Percentiles rank a stretch among this genome's conserved stretches.
Conservation (phyloP, 2,329 filamentous ascomycete genomes). For the Trematosphaeria pertusa region DNA sequence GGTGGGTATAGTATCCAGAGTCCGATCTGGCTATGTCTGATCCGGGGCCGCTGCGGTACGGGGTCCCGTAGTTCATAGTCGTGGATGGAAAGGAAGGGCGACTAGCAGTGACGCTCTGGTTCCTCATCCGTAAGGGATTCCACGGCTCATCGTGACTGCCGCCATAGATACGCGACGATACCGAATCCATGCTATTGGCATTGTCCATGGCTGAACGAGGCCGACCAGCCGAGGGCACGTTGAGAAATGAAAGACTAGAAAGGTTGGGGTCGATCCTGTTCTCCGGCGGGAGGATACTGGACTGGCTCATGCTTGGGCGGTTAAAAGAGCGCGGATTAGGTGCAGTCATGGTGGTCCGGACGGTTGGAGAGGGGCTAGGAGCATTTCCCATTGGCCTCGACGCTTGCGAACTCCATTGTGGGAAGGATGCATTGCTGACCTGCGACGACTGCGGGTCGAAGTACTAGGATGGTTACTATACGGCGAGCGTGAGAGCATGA, state of each 20-base stretch:
- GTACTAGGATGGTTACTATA: constrained; percentile 21
- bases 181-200: constrained; percentile 1
- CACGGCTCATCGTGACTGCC: constrained; percentile 32
- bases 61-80: constrained; percentile 18
- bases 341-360: constrained; percentile 18
- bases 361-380: constrained; percentile 26
- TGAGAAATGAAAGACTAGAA: constrained; percentile 19
- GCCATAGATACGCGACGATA: constrained; percentile 3
- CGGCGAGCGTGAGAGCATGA: too few species aligned
- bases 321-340: constrained; percentile 12
- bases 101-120: constrained; percentile 4
- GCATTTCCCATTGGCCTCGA: constrained; percentile 20
- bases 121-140: constrained; percentile 31
- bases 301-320: constrained; percentile 13
- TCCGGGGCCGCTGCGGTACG: constrained; percentile 22
- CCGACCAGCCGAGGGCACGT: constrained; percentile 16
- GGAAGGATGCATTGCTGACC: constrained; percentile 18
- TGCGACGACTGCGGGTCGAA: constrained; percentile 19
- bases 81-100: constrained; percentile 13
- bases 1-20: constrained; percentile 43
- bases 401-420: constrained; percentile 25
- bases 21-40: constrained; percentile 40
- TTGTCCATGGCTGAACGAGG: constrained; percentile 15
- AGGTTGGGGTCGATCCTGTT: constrained; percentile 16
- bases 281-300: constrained; percentile 7